A percentile compares a stretch with the other conserved stretches of the same genome.
These are phyloP conservation scores for Taphrina wiesneri DNA, from an alignment of 1,139 yeast genomes.

Conservation along the genomic window DNA sequence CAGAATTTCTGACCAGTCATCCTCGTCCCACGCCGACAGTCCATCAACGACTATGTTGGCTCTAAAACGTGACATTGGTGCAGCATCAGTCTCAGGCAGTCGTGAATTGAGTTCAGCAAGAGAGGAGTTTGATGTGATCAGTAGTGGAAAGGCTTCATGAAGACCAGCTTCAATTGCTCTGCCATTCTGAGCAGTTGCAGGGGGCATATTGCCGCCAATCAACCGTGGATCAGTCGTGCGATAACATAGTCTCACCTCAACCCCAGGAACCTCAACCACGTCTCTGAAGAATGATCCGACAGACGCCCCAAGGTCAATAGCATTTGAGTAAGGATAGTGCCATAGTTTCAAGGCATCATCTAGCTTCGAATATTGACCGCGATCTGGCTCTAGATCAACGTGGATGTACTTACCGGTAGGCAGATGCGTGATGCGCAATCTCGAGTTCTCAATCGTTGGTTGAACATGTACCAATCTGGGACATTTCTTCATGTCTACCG, in stretches of 20 bases:
- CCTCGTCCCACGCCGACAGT: constrained; percentile 8
- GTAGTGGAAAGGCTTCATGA: constrained; percentile 11
- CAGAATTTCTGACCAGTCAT: background rate
- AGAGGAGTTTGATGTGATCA: background rate
- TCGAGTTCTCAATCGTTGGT: background rate
- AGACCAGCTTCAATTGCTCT: constrained; percentile 1
- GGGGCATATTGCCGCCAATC: constrained; percentile 15
- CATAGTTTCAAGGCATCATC: background rate
- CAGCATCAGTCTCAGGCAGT: background rate
- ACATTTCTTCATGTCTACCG: constrained; percentile 13
- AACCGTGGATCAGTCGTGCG: background rate
- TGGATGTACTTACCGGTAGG: background rate
- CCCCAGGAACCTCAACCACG: constrained; percentile 5
- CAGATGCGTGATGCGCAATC: background rate
- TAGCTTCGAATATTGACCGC: background rate
- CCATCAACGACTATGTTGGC: constrained; percentile 9
- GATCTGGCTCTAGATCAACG: constrained; percentile 12
- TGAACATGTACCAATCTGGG: constrained; percentile 12
- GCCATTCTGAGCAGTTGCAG: constrained; percentile 1
- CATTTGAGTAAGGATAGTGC: background rate
- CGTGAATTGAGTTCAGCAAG: constrained; percentile 1
- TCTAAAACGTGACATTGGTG: background rate
- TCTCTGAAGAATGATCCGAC: constrained; percentile 1
- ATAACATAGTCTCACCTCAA: constrained; percentile 10
- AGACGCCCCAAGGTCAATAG: constrained; percentile 10